These are phyloP conservation scores for Puccinia polysora DNA, from an alignment of 1,284 basidiomycete genomes.

Conservation along the genomic window DNA sequence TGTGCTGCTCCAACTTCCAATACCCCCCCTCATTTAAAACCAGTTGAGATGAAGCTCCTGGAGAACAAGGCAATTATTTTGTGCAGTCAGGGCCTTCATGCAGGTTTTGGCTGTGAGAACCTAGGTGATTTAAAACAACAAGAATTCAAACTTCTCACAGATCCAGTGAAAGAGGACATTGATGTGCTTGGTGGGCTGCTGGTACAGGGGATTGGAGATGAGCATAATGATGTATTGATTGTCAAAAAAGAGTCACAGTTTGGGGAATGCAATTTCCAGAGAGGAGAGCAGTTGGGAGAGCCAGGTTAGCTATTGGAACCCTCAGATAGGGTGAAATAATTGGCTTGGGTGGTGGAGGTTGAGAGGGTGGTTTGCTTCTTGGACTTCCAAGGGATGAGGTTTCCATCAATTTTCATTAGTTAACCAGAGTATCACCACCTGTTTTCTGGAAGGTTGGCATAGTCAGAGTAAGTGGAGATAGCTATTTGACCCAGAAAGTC, in stretches of 20 bases:
- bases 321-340: no score
- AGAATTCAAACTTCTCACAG: neutral
- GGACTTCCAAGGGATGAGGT: no score
- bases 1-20: no score
- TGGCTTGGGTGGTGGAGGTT: no score
- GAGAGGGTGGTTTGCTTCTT: no score
- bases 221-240: constrained; percentile 9
- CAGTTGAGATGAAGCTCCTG: neutral
- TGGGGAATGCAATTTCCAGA: no score
- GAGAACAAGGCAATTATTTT: neutral
- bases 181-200: constrained; percentile 10
- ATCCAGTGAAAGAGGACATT: constrained; percentile 14
- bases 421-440: no score
- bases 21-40: neutral
- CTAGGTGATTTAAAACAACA: neutral
- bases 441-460: no score
- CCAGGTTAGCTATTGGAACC: no score
- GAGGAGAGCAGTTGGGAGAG: neutral
- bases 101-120: neutral
- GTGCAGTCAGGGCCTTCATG: neutral
- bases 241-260: neutral
- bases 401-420: no score
- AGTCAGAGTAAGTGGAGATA: no score
- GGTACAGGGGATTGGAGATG: neutral
- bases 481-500: no score